Evolutionary conservation across 352 stramenopile species (phyloP), one percentile per base, ranked within the genome.

Genomic region (Elongisporangium senticosum): DNA sequence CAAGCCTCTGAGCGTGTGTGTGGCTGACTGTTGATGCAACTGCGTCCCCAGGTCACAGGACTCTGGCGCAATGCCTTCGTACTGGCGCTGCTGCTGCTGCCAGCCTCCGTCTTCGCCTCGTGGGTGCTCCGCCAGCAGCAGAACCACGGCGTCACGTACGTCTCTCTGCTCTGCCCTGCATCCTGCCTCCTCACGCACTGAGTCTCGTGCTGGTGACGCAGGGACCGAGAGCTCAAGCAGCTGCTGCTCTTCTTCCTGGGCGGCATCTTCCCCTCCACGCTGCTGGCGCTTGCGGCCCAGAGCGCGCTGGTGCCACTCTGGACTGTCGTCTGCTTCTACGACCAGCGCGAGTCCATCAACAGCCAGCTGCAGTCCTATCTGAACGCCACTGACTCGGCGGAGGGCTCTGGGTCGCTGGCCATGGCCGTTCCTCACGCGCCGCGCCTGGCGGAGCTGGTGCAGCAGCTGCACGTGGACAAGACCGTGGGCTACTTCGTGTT

Each of bases 401-500:
- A 51, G 7, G 50, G 51, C 20, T 56, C 8, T 21, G n/a, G 40
- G 11, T 37, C 10, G 40, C 20, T 55, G 24, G 21, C 20, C 11
- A 14, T 14, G 14, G 22, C 3, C 19, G 20, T 28, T 19, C 65
- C 56, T 2, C 68, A 82, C 39, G 40, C 49, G 22, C 67, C 67
- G 3, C 73, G 71, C 17, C 56, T 83, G 15, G 66, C 61, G 7
- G 73, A 88, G 47, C 55, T 87, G 19, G 49, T 86, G 37, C 56
- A 71, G 54, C 65, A 72, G 26, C 57, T 90, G 14, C 51, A 88
- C 50, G 56, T 90, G 17, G 49, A 83, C 54, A 79, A 87, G 49
- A 84, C 77, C 6, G 14, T 88, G 7, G 78, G 78, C 47, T 86
- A 86, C 58, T 86, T 83, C 53, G 33, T 84, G 15, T 86, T 87